Conservation (phyloP, 1,284 basidiomycete genomes). For the Ganoderma sinense region DNA sequence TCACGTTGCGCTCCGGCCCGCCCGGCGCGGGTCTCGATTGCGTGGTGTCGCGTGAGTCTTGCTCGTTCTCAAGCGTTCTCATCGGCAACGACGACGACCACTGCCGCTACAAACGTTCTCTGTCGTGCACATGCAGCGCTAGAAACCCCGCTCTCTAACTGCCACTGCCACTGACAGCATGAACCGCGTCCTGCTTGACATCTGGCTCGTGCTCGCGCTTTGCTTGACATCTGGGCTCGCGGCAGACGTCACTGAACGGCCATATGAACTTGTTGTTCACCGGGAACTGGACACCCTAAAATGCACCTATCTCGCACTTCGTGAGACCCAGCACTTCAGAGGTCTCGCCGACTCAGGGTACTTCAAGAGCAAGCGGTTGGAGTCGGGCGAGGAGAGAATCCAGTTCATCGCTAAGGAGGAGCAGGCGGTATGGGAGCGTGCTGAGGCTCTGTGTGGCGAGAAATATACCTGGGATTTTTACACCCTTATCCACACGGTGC, state of each 20-base stretch:
- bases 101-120: background rate
- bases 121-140: background rate
- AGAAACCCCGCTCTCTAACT: background rate
- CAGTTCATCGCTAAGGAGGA: conserved; percentile 30
- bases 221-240: background rate
- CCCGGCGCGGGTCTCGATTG: background rate
- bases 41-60: background rate
- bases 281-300: conserved; percentile 18
- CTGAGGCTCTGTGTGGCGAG: conserved; percentile 29
- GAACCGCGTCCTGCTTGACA: background rate
- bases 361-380: conserved; percentile 5
- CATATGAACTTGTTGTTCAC: conserved; percentile 35
- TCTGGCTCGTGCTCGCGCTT: background rate
- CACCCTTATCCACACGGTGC: conserved; percentile 5
- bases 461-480: conserved; percentile 28
- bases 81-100: conserved; percentile 2
- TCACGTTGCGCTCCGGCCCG: background rate
- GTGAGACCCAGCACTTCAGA: conserved; percentile 30
- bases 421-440: conserved; percentile 29
- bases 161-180: background rate
- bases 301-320: conserved; percentile 30
- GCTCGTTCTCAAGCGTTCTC: conserved; percentile 2
- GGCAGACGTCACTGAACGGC: conserved; percentile 13
- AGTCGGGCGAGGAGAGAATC: conserved; percentile 30
- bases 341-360: conserved; percentile 25